Conservation (phyloP, 768 basidiomycete genomes). For the Auricularia auricula-judae region DNA sequence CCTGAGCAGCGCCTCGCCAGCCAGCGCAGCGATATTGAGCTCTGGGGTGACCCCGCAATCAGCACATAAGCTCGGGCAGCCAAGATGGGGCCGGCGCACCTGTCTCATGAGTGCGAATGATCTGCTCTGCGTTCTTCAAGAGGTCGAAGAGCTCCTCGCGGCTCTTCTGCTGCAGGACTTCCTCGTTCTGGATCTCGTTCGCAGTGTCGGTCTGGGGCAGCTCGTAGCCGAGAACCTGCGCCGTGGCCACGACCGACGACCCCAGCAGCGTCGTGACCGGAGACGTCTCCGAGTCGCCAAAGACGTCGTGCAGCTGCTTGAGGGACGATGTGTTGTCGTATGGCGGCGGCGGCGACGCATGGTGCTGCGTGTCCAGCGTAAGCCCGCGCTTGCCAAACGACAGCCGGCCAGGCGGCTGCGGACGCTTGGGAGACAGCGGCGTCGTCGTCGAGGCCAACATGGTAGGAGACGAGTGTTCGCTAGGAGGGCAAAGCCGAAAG, state of each 20-base stretch:
- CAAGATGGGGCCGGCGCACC: constrained; percentile 33
- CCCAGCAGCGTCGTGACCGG: not conserved
- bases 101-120: constrained; percentile 67
- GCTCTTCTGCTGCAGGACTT: constrained; percentile 37
- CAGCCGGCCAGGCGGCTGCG: not conserved
- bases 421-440: not conserved
- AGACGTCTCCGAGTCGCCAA: not conserved
- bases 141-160: constrained; percentile 61
- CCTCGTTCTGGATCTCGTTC: not conserved
- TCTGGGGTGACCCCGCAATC: constrained; percentile 27
- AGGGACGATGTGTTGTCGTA: not conserved
- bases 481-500: too few species aligned
- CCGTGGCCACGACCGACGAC: constrained; percentile 7
- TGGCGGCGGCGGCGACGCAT: not conserved
- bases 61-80: constrained; percentile 6
- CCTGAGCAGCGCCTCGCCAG: constrained; percentile 59
- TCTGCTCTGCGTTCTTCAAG: constrained; percentile 57
- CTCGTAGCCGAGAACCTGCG: constrained; percentile 9
- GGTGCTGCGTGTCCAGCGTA: not conserved
- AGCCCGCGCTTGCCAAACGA: not conserved
- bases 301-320: not conserved
- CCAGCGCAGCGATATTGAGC: constrained; percentile 53
- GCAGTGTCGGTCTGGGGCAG: constrained; percentile 1
- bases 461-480: too few species aligned
- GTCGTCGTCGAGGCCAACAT: not conserved